Base-by-base conservation (phyloP, 495 filamentous ascomycete genomes). In the Usnea hakonensis region DNA sequence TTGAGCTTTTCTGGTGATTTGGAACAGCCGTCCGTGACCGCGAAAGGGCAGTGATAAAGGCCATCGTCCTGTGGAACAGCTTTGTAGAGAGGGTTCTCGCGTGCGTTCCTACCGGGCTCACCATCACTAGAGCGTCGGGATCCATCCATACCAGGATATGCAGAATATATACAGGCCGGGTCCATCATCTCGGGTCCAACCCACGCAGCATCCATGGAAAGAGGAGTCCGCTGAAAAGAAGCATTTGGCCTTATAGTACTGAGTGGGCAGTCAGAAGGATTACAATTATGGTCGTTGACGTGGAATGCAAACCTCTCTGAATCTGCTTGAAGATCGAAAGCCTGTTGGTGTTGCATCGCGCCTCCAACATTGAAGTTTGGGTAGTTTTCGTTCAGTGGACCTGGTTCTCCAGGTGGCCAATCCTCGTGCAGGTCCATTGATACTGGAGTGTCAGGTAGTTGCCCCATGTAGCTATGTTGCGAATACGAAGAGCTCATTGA, bases 31-130 rank as follows among this genome's bases (percentile, higher is more conserved):
- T 80, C 83, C 46, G 85, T 75, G 64, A 89, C 83, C 74, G 88
- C 86, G 77, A 84, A 91, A 28, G 91, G 91, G 83, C 91, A 97
- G 77, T 95, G 88, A 75, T 91, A 97, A 55, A 93, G 81, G 71
- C 87, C 89, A 76, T 95, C 89, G 64, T 76, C 76, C 46, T 84
- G 80, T 50, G 82, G 83, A 48, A 81, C 79, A 70, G 83, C 83
- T 70, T 87, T 85, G 76, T 96, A 96, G 65, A 89, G 82, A 35
- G 79, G 83, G 73, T 96, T 86, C 65, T 87, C 86, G 72, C 91
- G 77, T 21, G 90, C 88, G 75, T 85, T 86, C 71, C 86, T 78
- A 52, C 48, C 48, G 70, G 73, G 75, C 46, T 70, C 65, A 52
- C 72, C 71, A 50, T 81, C 79, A 73, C 79, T 82, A 67, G 78